A percentile compares a stretch with the other conserved stretches of the same genome.
These are phyloP conservation scores for Parastagonospora avenae DNA, from an alignment of 2,329 filamentous ascomycete genomes.

Conservation along the genomic window DNA sequence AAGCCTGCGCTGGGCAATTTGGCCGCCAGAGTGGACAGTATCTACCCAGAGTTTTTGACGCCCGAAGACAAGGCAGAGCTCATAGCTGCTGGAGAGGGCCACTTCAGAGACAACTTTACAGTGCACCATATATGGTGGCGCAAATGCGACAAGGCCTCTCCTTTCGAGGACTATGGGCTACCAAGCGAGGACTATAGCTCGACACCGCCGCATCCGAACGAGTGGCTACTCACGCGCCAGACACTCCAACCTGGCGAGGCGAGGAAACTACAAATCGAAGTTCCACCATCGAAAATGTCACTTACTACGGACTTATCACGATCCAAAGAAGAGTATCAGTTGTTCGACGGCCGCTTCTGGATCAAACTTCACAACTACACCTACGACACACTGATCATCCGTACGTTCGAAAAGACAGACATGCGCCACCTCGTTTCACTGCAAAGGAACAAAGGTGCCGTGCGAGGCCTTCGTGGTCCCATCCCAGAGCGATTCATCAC, in stretches of 20 bases:
- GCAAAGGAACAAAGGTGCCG: background rate
- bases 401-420: constrained; percentile 33
- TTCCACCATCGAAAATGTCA: constrained; percentile 17
- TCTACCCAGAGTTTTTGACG: constrained; percentile 48
- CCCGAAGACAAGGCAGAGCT: constrained; percentile 3
- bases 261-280: background rate
- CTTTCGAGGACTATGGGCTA: constrained; percentile 11
- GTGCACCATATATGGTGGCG: constrained; percentile 34
- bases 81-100: background rate
- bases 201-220: constrained; percentile 8
- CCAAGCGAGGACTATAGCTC: constrained; percentile 3
- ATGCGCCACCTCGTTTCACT: constrained; percentile 7
- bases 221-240: constrained; percentile 38
- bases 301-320: background rate
- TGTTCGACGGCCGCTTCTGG: constrained; percentile 65
- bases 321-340: constrained; percentile 36
- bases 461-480: background rate
- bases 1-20: constrained; percentile 52
- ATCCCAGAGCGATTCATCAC: constrained; percentile 14
- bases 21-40: constrained; percentile 42
- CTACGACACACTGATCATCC: constrained; percentile 43
- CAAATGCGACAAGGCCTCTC: constrained; percentile 14
- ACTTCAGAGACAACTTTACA: constrained; percentile 19
- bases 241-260: constrained; percentile 14
- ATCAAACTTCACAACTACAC: constrained; percentile 51